A percentile compares a stretch with the other conserved stretches of the same genome.
phyloP scores from a whole-genome alignment of 2,329 filamentous ascomycete genomes.

The Alternaria sp. region DNA sequence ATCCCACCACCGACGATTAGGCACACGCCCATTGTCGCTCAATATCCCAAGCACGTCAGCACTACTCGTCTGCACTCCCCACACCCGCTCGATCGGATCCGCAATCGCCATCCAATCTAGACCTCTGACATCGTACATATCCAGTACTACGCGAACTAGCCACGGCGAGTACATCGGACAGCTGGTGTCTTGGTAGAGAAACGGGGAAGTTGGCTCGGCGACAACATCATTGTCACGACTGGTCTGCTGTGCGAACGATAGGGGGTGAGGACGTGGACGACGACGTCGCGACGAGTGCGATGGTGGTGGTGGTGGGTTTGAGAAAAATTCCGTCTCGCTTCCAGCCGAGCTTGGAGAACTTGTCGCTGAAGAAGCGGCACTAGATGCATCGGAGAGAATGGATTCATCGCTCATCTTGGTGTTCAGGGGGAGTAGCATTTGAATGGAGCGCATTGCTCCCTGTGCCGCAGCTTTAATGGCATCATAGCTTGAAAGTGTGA shows the following conservation, averaged over 20 bases:
- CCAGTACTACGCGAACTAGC: conserved; percentile 49
- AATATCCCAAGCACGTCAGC: conserved; percentile 49
- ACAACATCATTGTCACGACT: conserved; percentile 4
- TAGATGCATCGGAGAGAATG: conserved; percentile 36
- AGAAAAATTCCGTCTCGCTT: conserved; percentile 14
- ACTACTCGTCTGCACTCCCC: conserved; percentile 45
- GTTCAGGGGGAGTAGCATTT: conserved; percentile 35
- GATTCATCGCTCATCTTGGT: conserved; percentile 46
- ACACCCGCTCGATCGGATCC: conserved; percentile 45
- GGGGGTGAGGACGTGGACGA: conserved; percentile 24
- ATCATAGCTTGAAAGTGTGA: conserved; percentile 31
- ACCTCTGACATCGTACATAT: conserved; percentile 46
- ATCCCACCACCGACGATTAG: conserved; percentile 49
- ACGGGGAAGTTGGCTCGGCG: conserved; percentile 26
- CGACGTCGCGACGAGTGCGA: neutral
- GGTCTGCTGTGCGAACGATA: conserved; percentile 20
- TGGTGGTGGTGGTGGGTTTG: conserved; percentile 13
- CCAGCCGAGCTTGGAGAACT: conserved; percentile 39
- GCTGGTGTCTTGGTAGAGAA: conserved; percentile 42
- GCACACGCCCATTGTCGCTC: conserved; percentile 46
- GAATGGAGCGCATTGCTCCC: conserved; percentile 16
- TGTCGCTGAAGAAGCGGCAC: conserved; percentile 29
- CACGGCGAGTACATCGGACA: conserved; percentile 46
- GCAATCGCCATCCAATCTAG: conserved; percentile 52
- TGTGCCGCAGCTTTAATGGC: conserved; percentile 27